A percentile compares a stretch with the other conserved stretches of the same genome.
Conservation (phyloP, 2,329 filamentous ascomycete species). For the Colletotrichum sp. region DNA sequence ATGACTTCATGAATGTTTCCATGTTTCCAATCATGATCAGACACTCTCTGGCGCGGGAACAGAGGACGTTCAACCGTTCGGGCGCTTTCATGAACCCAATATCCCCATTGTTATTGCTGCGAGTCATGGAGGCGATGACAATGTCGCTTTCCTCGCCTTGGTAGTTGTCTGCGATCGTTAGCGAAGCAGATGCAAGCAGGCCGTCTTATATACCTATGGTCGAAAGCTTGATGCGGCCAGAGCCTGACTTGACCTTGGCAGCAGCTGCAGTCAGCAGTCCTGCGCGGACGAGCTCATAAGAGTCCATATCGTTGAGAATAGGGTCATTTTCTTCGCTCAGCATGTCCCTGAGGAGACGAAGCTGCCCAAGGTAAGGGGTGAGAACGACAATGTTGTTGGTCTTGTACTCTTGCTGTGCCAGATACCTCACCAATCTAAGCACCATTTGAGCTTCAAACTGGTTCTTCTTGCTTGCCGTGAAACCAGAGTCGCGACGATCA, state of each 20-base stretch:
- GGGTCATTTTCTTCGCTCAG: conserved; percentile 66
- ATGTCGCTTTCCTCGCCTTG: conserved; percentile 81
- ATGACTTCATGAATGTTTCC: conserved; percentile 66
- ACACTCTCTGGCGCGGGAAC: conserved; percentile 69
- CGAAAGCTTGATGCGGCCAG: conserved; percentile 63
- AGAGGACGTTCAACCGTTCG: conserved; percentile 72
- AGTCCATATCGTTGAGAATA: conserved; percentile 72
- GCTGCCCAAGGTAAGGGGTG: conserved; percentile 75
- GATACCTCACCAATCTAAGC: conserved; percentile 66
- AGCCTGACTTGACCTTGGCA: conserved; percentile 47
- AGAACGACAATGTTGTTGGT: conserved; percentile 70
- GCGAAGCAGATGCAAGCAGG: not conserved
- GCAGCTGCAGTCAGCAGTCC: conserved; percentile 63
- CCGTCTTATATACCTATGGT: conserved; percentile 64
- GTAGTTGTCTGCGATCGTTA: conserved; percentile 66
- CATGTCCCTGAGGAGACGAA: conserved; percentile 59
- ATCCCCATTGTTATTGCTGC: conserved; percentile 67
- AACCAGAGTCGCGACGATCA: conserved; percentile 55
- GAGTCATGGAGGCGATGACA: conserved; percentile 69
- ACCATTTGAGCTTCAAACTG: conserved; percentile 70
- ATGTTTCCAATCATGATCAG: conserved; percentile 75
- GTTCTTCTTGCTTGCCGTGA: conserved; percentile 65
- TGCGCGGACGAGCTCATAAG: conserved; percentile 64
- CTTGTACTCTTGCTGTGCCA: conserved; percentile 74
- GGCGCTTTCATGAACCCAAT: conserved; percentile 74